Evolutionary conservation across 129 eudicot species (phyloP), one percentile per base, ranked within the genome.

Genomic region (Chrysanthemum makinoi): DNA sequence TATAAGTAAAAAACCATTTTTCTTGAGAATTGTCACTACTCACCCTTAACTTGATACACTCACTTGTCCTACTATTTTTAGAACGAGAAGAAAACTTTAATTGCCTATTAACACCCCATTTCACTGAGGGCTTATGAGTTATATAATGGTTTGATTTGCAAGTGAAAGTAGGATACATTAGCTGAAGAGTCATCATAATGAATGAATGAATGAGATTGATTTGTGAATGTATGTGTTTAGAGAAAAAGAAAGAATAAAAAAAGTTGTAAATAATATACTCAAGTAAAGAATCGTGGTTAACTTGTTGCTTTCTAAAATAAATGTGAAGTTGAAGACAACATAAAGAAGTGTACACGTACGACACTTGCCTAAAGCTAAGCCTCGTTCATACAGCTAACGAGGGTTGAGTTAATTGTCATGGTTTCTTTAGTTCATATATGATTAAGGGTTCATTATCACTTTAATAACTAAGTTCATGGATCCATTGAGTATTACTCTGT

Each of bases 11-110:
- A 39, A 39, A 39, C 46, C 46, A 7, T 39, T 39, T 39, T 39
- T 39, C 46, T 39, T 39, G 62, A 56, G 81, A 73, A 47, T 65
- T 74, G 10, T 78, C 55, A 7, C 53, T 53, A 20, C 26, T 39
- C 4, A 64, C 64, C 64, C 78, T 73, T 51, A 63, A 62, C 71
- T 54, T 62, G 30, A 28, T 48, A 18, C 6, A 6, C 1, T 13
- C 46, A 7, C 46, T 70, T 10, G 16, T 44, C 26, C 8, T 57
- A 26, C 3, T 39, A 70, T 39, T 59, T 17, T 46, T 72, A 4
- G 48, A 59, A 58, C 11, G 46, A 16, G 5, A 72, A 72, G 47
- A 72, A 14, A 43, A 54, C 10, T 10, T 2, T 10, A 39, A 39
- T 39, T 39, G 46, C 46, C 46, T 39, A 39, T 7, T 39, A 6